These are phyloP conservation scores for Decorospora gaudefroyi DNA, from an alignment of 2,329 filamentous ascomycete species.

Conservation along the genomic window DNA sequence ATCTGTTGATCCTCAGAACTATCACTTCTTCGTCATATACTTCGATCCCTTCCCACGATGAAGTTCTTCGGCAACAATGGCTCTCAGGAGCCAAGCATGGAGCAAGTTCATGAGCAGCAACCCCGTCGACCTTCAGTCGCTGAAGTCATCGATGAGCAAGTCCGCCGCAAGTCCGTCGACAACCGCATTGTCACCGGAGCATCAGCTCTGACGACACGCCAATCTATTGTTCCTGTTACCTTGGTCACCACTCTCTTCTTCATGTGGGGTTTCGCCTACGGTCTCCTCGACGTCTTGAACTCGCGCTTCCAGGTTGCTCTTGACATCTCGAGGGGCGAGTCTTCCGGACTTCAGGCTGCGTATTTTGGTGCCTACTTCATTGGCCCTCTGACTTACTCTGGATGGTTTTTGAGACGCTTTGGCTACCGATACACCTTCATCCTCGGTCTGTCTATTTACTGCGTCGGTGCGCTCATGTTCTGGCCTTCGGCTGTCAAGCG, in stretches of 20 bases:
- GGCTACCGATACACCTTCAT: slow-evolving; percentile 85
- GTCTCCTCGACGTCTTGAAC: slow-evolving; percentile 53
- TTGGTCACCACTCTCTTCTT: slow-evolving; percentile 57
- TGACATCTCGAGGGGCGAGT: slow-evolving; percentile 57
- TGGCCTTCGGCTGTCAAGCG: slow-evolving; percentile 78
- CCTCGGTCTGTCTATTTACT: slow-evolving; percentile 69
- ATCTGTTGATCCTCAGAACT: slow-evolving; percentile 6
- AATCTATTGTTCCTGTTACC: slow-evolving; percentile 55
- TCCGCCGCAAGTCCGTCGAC: slow-evolving; percentile 43
- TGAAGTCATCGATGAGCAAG: slow-evolving; percentile 41
- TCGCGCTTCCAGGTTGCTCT: slow-evolving; percentile 51
- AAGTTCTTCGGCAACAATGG: slow-evolving; percentile 33
- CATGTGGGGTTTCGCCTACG: slow-evolving; percentile 58
- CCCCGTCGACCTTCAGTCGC: slow-evolving; percentile 43
- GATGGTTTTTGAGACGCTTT: slow-evolving; percentile 68
- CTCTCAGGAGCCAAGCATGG: slow-evolving; percentile 42
- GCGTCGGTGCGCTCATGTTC: slow-evolving; percentile 74
- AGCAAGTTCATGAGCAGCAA: slow-evolving; percentile 45
- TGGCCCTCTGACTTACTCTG: slow-evolving; percentile 58
- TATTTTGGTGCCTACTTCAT: slow-evolving; percentile 66
- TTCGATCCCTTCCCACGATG: slow-evolving; percentile 20
- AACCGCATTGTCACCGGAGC: slow-evolving; percentile 46
- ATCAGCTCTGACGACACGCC: slow-evolving; percentile 49
- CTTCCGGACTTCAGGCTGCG: slow-evolving; percentile 65
- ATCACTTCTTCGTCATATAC: background rate